Evolutionary conservation across 768 basidiomycete genomes (phyloP), one percentile per base, ranked within the genome.

Genomic region (Mycena kentingensis): DNA sequence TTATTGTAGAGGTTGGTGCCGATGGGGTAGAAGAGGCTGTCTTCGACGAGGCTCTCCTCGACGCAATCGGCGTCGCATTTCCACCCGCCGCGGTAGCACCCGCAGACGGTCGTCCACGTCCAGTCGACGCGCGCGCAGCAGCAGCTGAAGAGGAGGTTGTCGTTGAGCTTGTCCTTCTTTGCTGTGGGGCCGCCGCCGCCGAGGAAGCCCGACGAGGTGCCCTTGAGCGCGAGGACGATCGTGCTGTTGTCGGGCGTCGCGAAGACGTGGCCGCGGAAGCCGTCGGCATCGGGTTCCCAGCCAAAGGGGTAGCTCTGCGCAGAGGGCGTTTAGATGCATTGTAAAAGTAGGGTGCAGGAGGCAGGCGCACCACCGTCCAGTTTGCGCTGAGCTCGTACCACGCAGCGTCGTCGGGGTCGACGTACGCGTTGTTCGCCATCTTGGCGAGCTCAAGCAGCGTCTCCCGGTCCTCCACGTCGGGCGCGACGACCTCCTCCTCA

Each of bases 1-100:
- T 98, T 97, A 76, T 94, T 93, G 73, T 93, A 98, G 48, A 98
- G 70, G 71, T 95, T 88, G 93, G 85, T 90, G 49, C 90, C 95
- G 47, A 93, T 82, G 27, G 91, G 84, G 69, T 96, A 97, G 67
- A 97, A 98, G 47, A 97, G 71, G 58, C 82, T 85, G 21, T 97
- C 91, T 16, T 86, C 82, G 28, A 83, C 75, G 55, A 97, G 68
- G 13, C 93, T 80, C 13, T 79, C 65, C 67, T 90, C 89, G 50
- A 97, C 55, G 65, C 95, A 98, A 22, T 78, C 74, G 63, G 84
- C 77, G 61, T 91, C 82, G 69, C 95, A 98, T 62, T 85, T 87
- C 80, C 84, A 87, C 5, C 86, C 85, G 8, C 85, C 80, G 46
- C 80, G 75, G 69, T 88, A 88, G 67, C 96, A 98, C 51, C 84